Evolutionary conservation across 345 rosid species (phyloP).

Genomic region (Hypericum perforatum): DNA sequence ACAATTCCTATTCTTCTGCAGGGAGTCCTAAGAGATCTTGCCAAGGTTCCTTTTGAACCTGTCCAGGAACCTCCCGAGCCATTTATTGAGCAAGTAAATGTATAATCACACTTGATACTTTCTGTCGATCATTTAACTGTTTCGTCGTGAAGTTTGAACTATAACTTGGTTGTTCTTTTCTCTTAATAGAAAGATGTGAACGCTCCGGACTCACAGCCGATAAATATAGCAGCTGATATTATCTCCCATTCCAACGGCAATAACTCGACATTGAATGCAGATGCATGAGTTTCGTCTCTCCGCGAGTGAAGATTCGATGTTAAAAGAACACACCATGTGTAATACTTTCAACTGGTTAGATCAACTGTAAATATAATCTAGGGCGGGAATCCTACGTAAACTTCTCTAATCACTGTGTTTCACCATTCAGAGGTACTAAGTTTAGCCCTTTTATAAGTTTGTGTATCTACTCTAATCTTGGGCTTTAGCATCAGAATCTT

Average conservation of each 20-base stretch:
- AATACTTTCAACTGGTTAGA: too few relatives aligned
- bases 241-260: conserved; percentile 19
- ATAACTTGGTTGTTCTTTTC: not conserved
- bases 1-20: conserved; percentile 12
- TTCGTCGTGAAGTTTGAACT: not conserved
- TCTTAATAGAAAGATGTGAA: conserved; percentile 15
- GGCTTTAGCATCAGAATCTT: too few relatives aligned
- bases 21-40: conserved; percentile 33
- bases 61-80: conserved; percentile 21
- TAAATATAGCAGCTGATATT: conserved; percentile 6
- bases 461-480: too few relatives aligned
- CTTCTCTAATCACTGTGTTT: too few relatives aligned
- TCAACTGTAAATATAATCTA: too few relatives aligned
- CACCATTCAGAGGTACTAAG: too few relatives aligned
- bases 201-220: conserved; percentile 13
- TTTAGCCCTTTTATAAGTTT: too few relatives aligned
- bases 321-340: not conserved
- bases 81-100: conserved; percentile 21
- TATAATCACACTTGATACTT: not conserved
- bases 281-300: conserved; percentile 9
- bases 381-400: too few relatives aligned
- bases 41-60: conserved; percentile 14
- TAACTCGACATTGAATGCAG: conserved; percentile 15
- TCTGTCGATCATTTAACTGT: not conserved
- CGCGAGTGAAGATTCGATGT: not conserved